A percentile compares a stretch with the other conserved stretches of the same genome.
Conservation (phyloP, 2,329 filamentous ascomycete genomes). For the Aspergillus aculeatinus region DNA sequence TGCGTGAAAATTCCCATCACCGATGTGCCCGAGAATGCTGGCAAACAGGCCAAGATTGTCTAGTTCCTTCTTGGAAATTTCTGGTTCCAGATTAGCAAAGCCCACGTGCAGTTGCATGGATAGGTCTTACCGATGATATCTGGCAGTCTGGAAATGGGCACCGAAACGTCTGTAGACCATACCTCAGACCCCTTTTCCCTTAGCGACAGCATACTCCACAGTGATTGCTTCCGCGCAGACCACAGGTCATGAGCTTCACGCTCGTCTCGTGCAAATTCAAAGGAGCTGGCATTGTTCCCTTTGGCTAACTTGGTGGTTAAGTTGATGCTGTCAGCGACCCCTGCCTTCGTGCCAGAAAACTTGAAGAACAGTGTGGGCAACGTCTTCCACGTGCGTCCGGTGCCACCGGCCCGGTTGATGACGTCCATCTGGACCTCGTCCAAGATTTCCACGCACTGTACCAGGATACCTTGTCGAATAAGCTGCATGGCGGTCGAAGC, state of each 20-base stretch:
- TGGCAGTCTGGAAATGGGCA: conserved; percentile 59
- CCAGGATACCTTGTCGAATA: conserved; percentile 63
- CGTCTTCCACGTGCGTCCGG: conserved; percentile 48
- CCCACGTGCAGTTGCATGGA: background rate
- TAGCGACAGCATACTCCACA: conserved; percentile 62
- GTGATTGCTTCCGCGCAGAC: conserved; percentile 60
- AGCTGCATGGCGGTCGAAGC: conserved; percentile 64
- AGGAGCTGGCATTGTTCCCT: conserved; percentile 55
- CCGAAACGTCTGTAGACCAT: conserved; percentile 63
- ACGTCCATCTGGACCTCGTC: conserved; percentile 65
- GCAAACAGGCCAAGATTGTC: conserved; percentile 83
- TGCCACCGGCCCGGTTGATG: conserved; percentile 65
- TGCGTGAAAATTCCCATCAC: conserved; percentile 93
- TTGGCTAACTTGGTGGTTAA: conserved; percentile 68
- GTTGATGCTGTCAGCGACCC: conserved; percentile 74
- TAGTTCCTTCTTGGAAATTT: conserved; percentile 85
- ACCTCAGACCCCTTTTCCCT: conserved; percentile 57
- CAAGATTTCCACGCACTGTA: conserved; percentile 66
- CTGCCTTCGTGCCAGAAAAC: conserved; percentile 72
- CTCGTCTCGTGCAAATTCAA: conserved; percentile 56
- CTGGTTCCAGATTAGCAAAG: conserved; percentile 45
- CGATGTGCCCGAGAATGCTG: conserved; percentile 84
- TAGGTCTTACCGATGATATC: conserved; percentile 57
- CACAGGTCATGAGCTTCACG: conserved; percentile 58
- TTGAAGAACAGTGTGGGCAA: conserved; percentile 48